Base-by-base conservation (phyloP, 1,139 yeast species). In the Protomyces macrosporus region DNA sequence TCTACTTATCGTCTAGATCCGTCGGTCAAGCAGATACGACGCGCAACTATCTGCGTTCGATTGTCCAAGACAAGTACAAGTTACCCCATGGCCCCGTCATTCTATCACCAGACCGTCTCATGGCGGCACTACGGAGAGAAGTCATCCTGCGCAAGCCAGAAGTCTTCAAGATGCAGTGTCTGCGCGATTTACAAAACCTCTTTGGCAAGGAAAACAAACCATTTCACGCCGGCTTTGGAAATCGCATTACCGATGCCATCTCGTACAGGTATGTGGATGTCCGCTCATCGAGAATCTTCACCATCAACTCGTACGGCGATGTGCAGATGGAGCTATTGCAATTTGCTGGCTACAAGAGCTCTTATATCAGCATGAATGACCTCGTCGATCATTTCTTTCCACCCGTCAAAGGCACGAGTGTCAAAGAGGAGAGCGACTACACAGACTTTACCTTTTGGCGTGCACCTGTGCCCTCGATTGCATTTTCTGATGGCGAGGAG, bases 371-470 rank as follows among this genome's bases (percentile, higher is more conserved):
- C 69, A 93, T 95, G 73, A 90, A 95, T 52, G 98, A 93, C 74
- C 79, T 95, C 67, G 98, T 95, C 12, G 99, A 95, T 75, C 98
- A 93, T 74, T 91, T 91, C 74, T 95, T 95, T 81, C 99, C 99
- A 12, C 96, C 98, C 0, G 70, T 60, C 30, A 45, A 66, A 55
- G 61, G 62, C 10, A 70, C 69, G 55, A 68, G 71, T 55, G 68
- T 68, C 6, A 67, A 68, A 37, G 61, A 66, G 35, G 88, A 85
- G 67, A 90, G 87, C 68, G 83, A 83, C 67, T 91, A 78, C 72
- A 88, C 90, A 6, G 98, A 93, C 75, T 88, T 88, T 36, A 90
- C 89, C 71, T 93, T 83, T 73, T 93, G 99, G 99, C 78, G 96
- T 68, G 93, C 86, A 62, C 93, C 96, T 0, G 74, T 91, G 42